phyloP scores from a whole-genome alignment of 2,329 filamentous ascomycete genomes.

The Claviceps africana region DNA sequence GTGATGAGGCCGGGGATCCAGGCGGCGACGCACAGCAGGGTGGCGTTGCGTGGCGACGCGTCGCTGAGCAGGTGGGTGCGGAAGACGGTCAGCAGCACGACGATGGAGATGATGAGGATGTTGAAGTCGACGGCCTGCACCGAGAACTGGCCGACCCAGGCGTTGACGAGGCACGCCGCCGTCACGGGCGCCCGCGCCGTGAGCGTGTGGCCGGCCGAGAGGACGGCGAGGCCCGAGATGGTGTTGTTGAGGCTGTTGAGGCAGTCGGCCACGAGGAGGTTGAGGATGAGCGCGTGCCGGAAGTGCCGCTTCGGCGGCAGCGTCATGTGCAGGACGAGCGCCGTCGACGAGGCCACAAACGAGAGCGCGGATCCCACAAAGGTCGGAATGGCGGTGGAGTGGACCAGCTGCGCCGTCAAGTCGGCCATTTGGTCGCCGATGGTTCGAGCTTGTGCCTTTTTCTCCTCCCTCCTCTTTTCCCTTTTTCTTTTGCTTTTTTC shows the following conservation, averaged over 20 bases:
- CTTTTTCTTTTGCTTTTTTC: background rate
- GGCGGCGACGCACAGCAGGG: slow-evolving; percentile 21
- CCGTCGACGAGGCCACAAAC: slow-evolving; percentile 1
- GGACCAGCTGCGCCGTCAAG: background rate
- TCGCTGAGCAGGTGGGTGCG: slow-evolving; percentile 20
- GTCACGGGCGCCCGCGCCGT: slow-evolving; percentile 11
- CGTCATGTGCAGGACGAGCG: slow-evolving; percentile 3
- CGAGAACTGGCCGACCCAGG: slow-evolving; percentile 29
- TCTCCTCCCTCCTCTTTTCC: background rate
- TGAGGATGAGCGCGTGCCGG: slow-evolving; percentile 8
- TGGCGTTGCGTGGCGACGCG: slow-evolving; percentile 14
- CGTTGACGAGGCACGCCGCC: slow-evolving; percentile 24
- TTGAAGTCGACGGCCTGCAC: slow-evolving; percentile 30
- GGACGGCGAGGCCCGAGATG: slow-evolving; percentile 24
- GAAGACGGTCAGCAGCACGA: slow-evolving; percentile 26
- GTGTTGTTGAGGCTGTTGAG: slow-evolving; percentile 29
- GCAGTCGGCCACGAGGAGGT: slow-evolving; percentile 18
- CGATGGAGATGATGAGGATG: slow-evolving; percentile 29
- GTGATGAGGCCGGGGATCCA: slow-evolving; percentile 28
- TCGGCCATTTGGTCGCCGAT: background rate
- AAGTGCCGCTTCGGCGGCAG: slow-evolving; percentile 7
- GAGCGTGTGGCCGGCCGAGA: slow-evolving; percentile 14
- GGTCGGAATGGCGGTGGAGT: background rate
- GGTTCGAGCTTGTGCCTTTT: too few species aligned
- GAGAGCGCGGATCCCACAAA: slow-evolving; percentile 7